Conservation (phyloP, 805 yeast genomes). For the Monosporozyma aerobia region DNA sequence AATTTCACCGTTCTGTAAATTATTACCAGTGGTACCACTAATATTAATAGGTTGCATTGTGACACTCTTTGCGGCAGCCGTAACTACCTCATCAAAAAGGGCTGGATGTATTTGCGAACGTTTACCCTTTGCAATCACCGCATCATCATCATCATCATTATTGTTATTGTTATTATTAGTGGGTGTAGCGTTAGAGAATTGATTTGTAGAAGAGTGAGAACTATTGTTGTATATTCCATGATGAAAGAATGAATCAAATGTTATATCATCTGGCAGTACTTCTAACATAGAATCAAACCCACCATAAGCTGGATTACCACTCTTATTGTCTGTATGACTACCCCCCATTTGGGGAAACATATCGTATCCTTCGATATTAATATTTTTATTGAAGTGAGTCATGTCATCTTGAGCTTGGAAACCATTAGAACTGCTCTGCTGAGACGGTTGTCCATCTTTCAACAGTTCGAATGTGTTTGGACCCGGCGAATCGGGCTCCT, state of each 20-base stretch:
- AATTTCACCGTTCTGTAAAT: constrained; percentile 30
- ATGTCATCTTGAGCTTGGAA: background rate
- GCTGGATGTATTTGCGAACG: constrained; percentile 1
- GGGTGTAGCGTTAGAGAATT: background rate
- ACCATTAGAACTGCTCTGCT: background rate
- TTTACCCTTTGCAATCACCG: background rate
- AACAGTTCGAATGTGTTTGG: background rate
- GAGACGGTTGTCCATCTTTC: background rate
- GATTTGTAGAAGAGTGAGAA: background rate
- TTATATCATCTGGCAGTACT: constrained; percentile 27
- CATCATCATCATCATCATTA: background rate
- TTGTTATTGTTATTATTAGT: background rate
- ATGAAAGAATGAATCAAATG: constrained; percentile 9
- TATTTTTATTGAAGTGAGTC: background rate
- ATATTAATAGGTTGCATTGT: constrained; percentile 22
- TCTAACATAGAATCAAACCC: constrained; percentile 31
- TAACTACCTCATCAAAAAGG: constrained; percentile 3
- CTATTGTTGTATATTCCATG: background rate
- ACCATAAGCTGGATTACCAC: background rate
- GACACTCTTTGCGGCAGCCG: background rate
- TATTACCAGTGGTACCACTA: constrained; percentile 2
- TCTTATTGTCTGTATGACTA: background rate
- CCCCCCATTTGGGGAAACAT: background rate
- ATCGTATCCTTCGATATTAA: background rate
- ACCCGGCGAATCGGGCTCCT: background rate